Evolutionary conservation across 1,284 basidiomycete genomes (phyloP).

Genomic region (Ganoderma lingzhi): DNA sequence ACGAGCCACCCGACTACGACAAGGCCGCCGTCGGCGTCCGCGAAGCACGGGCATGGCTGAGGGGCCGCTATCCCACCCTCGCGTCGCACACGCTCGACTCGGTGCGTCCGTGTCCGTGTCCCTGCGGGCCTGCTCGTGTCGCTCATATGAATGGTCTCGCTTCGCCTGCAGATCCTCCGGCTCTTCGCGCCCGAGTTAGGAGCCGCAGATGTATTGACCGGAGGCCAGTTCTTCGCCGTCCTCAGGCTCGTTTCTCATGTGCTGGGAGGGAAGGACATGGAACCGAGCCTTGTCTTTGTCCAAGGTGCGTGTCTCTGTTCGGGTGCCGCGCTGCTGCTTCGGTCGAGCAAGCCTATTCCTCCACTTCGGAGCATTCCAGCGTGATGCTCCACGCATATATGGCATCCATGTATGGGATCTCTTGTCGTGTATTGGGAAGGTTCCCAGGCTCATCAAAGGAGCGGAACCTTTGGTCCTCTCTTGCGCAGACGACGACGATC

Average conservation of each 20-base stretch:
- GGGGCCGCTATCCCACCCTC: slow-evolving; percentile 69
- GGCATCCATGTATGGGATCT: neutral
- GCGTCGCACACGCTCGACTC: slow-evolving; percentile 62
- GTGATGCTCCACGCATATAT: neutral
- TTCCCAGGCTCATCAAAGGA: slow-evolving; percentile 15
- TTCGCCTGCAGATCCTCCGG: slow-evolving; percentile 61
- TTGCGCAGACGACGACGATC: neutral
- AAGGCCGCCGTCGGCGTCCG: slow-evolving; percentile 60
- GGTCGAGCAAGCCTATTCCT: slow-evolving; percentile 2
- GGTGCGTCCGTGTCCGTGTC: slow-evolving; percentile 44
- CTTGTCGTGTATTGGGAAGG: slow-evolving; percentile 9
- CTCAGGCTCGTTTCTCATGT: slow-evolving; percentile 70
- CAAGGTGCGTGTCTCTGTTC: slow-evolving; percentile 59
- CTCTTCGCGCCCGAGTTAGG: slow-evolving; percentile 64
- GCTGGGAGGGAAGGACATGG: slow-evolving; percentile 64
- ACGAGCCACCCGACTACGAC: slow-evolving; percentile 59
- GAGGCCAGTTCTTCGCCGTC: slow-evolving; percentile 80
- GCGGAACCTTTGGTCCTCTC: slow-evolving; percentile 2
- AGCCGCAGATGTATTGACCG: slow-evolving; percentile 59
- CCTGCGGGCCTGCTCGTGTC: slow-evolving; percentile 5
- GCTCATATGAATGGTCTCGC: slow-evolving; percentile 15
- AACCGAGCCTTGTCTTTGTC: slow-evolving; percentile 70
- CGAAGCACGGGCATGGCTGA: slow-evolving; percentile 77
- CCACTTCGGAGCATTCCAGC: neutral
- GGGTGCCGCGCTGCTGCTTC: neutral